Percentiles rank a stretch among this genome's conserved stretches.
These are phyloP conservation scores for Neoscytalidium dimidiatum DNA, from an alignment of 2,329 filamentous ascomycete genomes.

Conservation along the genomic window DNA sequence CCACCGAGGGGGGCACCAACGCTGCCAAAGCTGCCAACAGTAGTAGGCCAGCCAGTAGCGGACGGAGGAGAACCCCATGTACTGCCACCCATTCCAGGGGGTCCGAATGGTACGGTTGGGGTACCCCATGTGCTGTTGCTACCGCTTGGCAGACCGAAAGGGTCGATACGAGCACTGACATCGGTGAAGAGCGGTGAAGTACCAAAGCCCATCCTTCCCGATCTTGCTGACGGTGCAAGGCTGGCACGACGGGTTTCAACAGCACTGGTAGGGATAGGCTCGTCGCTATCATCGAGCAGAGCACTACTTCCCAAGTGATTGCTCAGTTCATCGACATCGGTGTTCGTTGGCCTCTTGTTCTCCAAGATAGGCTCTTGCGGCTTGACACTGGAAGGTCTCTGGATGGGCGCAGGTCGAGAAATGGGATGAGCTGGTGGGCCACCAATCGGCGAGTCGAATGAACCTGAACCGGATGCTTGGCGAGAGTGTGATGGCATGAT, in stretches of 20 bases:
- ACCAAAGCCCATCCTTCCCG: slow-evolving; percentile 33
- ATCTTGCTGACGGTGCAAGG: slow-evolving; percentile 33
- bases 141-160: slow-evolving; percentile 34
- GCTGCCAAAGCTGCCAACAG: slow-evolving; percentile 31
- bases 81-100: slow-evolving; percentile 38
- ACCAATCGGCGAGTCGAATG: slow-evolving; percentile 54
- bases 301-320: slow-evolving; percentile 89
- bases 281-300: slow-evolving; percentile 64
- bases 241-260: slow-evolving; percentile 41
- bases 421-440: slow-evolving; percentile 69
- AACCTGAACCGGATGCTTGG: slow-evolving; percentile 66
- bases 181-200: slow-evolving; percentile 38
- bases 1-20: slow-evolving; percentile 29
- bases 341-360: slow-evolving; percentile 41
- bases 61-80: slow-evolving; percentile 45
- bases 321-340: slow-evolving; percentile 70
- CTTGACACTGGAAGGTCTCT: slow-evolving; percentile 75
- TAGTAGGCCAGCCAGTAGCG: slow-evolving; percentile 35
- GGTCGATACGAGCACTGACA: slow-evolving; percentile 32
- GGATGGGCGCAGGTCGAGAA: slow-evolving; percentile 81
- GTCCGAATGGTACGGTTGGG: slow-evolving; percentile 37
- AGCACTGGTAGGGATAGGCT: slow-evolving; percentile 57
- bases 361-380: slow-evolving; percentile 52
- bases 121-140: slow-evolving; percentile 44
- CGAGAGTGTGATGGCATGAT: slow-evolving; percentile 65